Evolutionary conservation across 179 eudicot genomes (phyloP).

Genomic region (Beta lomatogona): DNA sequence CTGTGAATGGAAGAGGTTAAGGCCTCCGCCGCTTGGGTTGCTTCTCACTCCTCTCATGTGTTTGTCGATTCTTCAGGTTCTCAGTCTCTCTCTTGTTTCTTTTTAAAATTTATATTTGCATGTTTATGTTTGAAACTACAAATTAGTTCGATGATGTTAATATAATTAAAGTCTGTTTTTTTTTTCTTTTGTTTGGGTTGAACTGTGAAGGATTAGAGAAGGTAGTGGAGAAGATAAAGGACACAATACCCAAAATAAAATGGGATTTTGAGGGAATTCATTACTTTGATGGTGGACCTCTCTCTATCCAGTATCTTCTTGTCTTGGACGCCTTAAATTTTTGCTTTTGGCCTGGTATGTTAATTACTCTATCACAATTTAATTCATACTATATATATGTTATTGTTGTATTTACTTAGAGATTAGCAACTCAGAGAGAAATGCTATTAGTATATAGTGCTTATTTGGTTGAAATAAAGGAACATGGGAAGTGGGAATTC

Average conservation of each 20-base stretch:
- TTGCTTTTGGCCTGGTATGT: slow-evolving; percentile 77
- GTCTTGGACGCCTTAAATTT: slow-evolving; percentile 74
- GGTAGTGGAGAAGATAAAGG: slow-evolving; percentile 58
- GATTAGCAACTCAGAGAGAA: too few relatives aligned
- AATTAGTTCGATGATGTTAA: background rate
- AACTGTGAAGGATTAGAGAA: slow-evolving; percentile 61
- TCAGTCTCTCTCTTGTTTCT: background rate
- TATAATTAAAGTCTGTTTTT: background rate
- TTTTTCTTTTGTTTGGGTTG: background rate
- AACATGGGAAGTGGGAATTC: too few relatives aligned
- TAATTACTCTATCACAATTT: background rate
- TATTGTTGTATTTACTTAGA: too few relatives aligned
- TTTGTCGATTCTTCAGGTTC: slow-evolving; percentile 56
- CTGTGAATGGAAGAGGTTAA: slow-evolving; percentile 35
- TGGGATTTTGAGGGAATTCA: slow-evolving; percentile 93
- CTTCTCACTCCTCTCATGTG: slow-evolving; percentile 68
- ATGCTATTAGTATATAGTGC: too few relatives aligned
- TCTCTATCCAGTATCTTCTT: slow-evolving; percentile 71
- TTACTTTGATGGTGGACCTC: slow-evolving; percentile 71
- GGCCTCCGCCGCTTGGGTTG: slow-evolving; percentile 74
- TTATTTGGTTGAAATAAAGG: too few relatives aligned
- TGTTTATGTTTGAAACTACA: background rate
- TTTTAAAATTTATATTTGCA: background rate
- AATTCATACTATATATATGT: too few relatives aligned
- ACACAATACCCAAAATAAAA: slow-evolving; percentile 67